Evolutionary conservation across 192 early-diverging fungal species (phyloP), one percentile per base, ranked within the genome.

Genomic region (Backusella australiensis): DNA sequence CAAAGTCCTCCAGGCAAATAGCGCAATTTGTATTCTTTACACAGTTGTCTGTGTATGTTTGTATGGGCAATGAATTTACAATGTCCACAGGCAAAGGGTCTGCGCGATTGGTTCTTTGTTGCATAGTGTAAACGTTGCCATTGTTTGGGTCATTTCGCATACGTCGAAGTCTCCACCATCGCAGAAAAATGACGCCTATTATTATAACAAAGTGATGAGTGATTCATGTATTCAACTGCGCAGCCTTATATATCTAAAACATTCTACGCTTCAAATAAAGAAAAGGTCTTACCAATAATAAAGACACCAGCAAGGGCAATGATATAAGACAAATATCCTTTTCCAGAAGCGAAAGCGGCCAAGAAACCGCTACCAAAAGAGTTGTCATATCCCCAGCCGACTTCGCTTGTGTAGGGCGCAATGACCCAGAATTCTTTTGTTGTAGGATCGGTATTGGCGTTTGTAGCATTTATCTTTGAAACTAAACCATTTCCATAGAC

Each of bases 1-100:
- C 59, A 77, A 77, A 83, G 52, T 83, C 81, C 7, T 83, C 82
- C 14, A 80, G 39, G 46, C 82, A 83, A 39, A 83, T 83, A 0
- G 79, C 78, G 63, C 82, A 83, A 69, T 71, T 80, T 17, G 56
- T 39, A 71, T 83, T 83, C 32, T 80, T 83, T 0, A 83, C 74
- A 29, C 34, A 42, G 5, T 72, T 73, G 2, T 67, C 66, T 41
- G 49, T 41, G 34, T 79, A 83, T 7, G 9, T 65, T 1, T 71
- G 46, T 7, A 80, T 41, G 38, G 78, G 78, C 8, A 78, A 65
- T 39, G 67, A 42, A 29, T 83, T 80, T 38, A 77, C 72, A 32
- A 83, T 75, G 21, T 73, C 78, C 6, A 78, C 74, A 49, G 82
- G 72, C 11, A 83, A 56, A 26, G 75, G 77, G n/a, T 74, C 49